Evolutionary conservation across 164 flowering plant genomes (phyloP).

Genomic region (Amborella trichopoda): DNA sequence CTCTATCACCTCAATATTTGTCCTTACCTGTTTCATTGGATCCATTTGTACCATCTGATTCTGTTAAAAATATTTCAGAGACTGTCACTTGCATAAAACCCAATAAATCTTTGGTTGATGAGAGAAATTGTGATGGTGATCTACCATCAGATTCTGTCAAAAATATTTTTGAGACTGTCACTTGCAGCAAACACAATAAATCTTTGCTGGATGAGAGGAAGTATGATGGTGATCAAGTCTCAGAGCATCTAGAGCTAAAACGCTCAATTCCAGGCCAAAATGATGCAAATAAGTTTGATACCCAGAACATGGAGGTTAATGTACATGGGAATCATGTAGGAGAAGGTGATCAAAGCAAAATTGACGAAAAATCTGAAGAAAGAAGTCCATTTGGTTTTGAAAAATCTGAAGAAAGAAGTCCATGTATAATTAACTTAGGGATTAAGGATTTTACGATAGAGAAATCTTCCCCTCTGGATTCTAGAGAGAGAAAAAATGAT

Average conservation of each 20-base stretch:
- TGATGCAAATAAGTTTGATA: constrained; percentile 5
- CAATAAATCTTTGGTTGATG: no score
- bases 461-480: constrained; percentile 8
- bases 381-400: no score
- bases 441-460: constrained; percentile 3
- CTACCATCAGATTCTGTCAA: no score
- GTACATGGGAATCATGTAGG: constrained; percentile 3
- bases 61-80: no score
- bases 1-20: constrained; percentile 19
- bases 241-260: constrained; percentile 9
- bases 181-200: constrained; percentile 8
- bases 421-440: constrained; percentile 5
- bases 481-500: constrained; percentile 6
- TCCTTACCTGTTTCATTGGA: constrained; percentile 18
- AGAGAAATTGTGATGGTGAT: no score
- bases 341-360: constrained; percentile 3
- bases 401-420: constrained; percentile 6
- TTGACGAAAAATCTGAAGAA: no score
- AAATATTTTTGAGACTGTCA: constrained; percentile 8
- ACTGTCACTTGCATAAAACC: no score
- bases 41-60: constrained; percentile 13
- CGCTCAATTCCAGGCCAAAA: background rate
- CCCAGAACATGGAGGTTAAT: constrained; percentile 8
- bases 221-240: background rate
- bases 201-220: constrained; percentile 9